Evolutionary conservation across 352 stramenopile genomes (phyloP), one percentile per base, ranked within the genome.

Genomic region (Globisporangium parvum): DNA sequence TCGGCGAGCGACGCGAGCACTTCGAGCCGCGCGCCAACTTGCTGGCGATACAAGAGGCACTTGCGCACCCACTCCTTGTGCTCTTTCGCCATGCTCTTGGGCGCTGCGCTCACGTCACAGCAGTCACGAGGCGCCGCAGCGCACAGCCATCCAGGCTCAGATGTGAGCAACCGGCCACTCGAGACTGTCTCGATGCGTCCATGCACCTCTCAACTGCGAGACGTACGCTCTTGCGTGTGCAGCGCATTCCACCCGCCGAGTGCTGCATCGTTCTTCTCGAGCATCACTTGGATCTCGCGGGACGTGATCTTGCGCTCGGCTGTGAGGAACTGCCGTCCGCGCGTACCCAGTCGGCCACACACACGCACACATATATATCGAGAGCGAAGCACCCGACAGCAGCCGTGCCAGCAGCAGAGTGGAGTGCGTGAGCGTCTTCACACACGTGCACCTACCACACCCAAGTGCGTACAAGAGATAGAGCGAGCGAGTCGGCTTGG

Each of bases 241-340:
- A 93, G 75, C 41, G 67, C 65, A 11, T 80, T 87, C 84, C 84
- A 93, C 37, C 71, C 74, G 44, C 75, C 77, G 3, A 93, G 53
- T n/a, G 80, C 79, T 18, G 71, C 67, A 55, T 93, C 84, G 59
- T 93, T 93, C 65, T 91, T 91, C 57, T 93, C 81, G n/a, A 93
- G 70, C 79, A 92, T 88, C 41, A 65, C 62, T 55, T 93, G 81
- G 9, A 93, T 88, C 55, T 93, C 84, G 14, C 58, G 66, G 23
- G 71, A 71, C 20, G 79, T 79, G 6, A 82, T 42, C 47, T 81
- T 82, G 24, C 79, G 73, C 54, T 86, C 74, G 15, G 72, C 60
- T 20, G 60, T 45, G 15, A 84, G 48, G 46, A 78, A 63, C 45
- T 73, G 31, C 28, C 4, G 18, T 8, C 20, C 24, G 18, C 21